Evolutionary conservation across 306 rosid species (phyloP).

Genomic region (Senna siamea): DNA sequence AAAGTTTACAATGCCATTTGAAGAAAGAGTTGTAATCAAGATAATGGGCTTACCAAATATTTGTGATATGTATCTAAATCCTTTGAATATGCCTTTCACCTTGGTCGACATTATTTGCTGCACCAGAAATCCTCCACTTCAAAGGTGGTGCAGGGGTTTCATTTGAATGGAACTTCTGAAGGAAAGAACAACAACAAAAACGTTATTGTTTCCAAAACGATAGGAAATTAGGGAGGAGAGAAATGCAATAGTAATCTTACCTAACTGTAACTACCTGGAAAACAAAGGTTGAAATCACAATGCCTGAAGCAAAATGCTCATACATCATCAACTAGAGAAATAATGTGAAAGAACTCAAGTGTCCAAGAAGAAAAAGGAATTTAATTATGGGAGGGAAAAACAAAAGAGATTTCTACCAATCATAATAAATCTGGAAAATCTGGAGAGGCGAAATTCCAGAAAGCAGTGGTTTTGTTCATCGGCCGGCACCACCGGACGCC

Average conservation of each 20-base stretch:
- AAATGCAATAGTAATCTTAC: no score
- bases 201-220: no score
- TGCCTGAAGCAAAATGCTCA: not conserved
- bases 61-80: slow-evolving; percentile 81
- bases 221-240: no score
- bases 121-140: slow-evolving; percentile 28
- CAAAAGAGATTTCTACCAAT: not conserved
- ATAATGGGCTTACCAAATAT: slow-evolving; percentile 77
- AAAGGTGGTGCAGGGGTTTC: slow-evolving; percentile 11
- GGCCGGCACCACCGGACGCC: slow-evolving; percentile 46
- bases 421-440: slow-evolving; percentile 31
- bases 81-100: slow-evolving; percentile 85
- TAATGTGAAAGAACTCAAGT: not conserved
- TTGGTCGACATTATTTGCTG: slow-evolving; percentile 39
- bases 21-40: no score
- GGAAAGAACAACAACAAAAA: no score
- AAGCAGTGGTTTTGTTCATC: slow-evolving; percentile 46
- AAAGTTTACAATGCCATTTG: no score
- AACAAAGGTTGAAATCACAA: slow-evolving; percentile 7
- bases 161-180: no score
- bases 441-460: slow-evolving; percentile 6
- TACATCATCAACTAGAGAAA: not conserved
- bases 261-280: not conserved
- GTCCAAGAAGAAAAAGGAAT: not conserved
- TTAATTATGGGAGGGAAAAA: no score